Base-by-base conservation (phyloP, 441 rosid species). In the Bocquillonia castaneifolia region DNA sequence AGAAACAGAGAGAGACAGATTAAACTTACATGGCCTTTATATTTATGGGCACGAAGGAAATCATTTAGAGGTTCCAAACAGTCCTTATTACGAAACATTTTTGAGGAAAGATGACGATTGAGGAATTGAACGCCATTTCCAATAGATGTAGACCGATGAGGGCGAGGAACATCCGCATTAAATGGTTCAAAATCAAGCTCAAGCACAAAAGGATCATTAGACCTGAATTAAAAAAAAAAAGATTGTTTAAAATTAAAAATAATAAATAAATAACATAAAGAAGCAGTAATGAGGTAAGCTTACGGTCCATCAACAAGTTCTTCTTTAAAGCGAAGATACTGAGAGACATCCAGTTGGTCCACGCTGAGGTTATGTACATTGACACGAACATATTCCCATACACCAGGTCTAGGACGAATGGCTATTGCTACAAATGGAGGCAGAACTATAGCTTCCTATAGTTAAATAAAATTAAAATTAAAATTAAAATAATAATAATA, bases 181-280 rank as follows among this genome's bases (percentile, higher is more conserved):
- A 94, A 94, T 9, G 97, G 99, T 76, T 91, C 96, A 70, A 94
- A 92, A 80, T 94, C 99, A 52, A 91, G 97, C 85, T 91, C 99
- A 40, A 94, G 97, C 58, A 83, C 76, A 58, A 76, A 86, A 25
- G 58, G 81, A 29, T 83, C 83, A 63, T 71, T 65, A 47, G 40
- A 26, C 84, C 90, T 85, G 57, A 28, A n/a, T n/a, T n/a, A n/a
- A 68, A 40, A 51, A 34, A 23, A 55, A 5, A 2, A 4, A 0
- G 39, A 18, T n/a, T n/a, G n/a, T n/a, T n/a, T n/a, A 40, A 58
- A 57, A 57, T 20, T 1, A 23, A 44, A 6, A 52, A 34, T 5
- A 23, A 15, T 23, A 58, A 66, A 39, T 31, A 14, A 52, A 47
- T 61, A 23, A 66, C 12, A n/a, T n/a, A n/a, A 0, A 55, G 1